Conservation (phyloP, 768 basidiomycete species). For the Porphyrellus cyaneotinctus region DNA sequence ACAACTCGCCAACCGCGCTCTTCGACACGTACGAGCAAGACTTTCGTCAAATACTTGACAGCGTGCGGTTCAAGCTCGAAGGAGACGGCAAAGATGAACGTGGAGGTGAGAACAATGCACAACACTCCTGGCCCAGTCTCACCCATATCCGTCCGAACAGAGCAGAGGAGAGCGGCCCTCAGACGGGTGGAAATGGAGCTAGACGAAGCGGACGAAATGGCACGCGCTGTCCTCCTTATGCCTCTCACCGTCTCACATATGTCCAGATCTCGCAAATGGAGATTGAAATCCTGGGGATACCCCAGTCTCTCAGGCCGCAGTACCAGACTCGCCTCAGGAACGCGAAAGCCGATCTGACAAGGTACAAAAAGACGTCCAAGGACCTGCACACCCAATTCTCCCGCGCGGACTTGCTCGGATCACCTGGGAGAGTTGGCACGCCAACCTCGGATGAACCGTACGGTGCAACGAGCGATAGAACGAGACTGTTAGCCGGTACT, state of each 20-base stretch:
- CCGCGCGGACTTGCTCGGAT: constrained; percentile 74
- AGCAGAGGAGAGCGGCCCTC: constrained; percentile 75
- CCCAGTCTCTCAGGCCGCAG: constrained; percentile 72
- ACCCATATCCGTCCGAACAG: constrained; percentile 36
- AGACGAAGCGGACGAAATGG: constrained; percentile 98
- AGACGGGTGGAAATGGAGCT: constrained; percentile 90
- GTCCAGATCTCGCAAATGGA: constrained; percentile 96
- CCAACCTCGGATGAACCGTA: constrained; percentile 78
- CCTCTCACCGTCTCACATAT: constrained; percentile 2
- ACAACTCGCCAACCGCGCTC: constrained; percentile 77
- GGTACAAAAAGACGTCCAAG: constrained; percentile 77
- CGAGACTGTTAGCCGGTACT: constrained; percentile 76
- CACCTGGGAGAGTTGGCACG: constrained; percentile 33
- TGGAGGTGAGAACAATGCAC: constrained; percentile 52
- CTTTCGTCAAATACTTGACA: constrained; percentile 76
- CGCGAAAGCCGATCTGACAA: constrained; percentile 70
- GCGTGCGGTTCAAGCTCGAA: constrained; percentile 75
- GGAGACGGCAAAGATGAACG: constrained; percentile 60
- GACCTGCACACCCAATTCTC: constrained; percentile 67
- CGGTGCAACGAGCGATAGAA: constrained; percentile 63
- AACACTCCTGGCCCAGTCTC: neutral
- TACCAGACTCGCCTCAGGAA: constrained; percentile 73
- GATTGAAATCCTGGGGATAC: constrained; percentile 94
- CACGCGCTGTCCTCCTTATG: constrained; percentile 29
- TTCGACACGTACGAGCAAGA: constrained; percentile 93